A percentile compares a stretch with the other conserved stretches of the same genome.
phyloP scores from a whole-genome alignment of 805 yeast species.

The Saturnispora gosingensis region DNA sequence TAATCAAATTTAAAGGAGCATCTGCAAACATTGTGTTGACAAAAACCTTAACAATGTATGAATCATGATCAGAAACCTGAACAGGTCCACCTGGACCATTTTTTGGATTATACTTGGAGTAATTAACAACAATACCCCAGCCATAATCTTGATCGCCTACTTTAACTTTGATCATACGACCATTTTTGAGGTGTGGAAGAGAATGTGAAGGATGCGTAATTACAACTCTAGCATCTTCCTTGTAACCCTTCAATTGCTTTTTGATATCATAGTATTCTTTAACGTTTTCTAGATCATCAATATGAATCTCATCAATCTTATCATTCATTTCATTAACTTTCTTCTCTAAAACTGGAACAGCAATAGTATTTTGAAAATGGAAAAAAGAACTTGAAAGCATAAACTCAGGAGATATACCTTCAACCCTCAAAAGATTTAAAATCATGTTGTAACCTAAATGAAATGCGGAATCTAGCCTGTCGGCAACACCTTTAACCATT shows the following conservation, averaged over 20 bases:
- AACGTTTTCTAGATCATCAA: constrained; percentile 68
- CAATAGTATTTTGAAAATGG: constrained; percentile 89
- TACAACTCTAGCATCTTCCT: constrained; percentile 67
- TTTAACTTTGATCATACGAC: constrained; percentile 68
- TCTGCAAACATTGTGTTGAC: constrained; percentile 71
- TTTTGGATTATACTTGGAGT: constrained; percentile 37
- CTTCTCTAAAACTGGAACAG: constrained; percentile 78
- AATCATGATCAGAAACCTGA: constrained; percentile 72
- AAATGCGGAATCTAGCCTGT: constrained; percentile 93
- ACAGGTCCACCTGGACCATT: constrained; percentile 47
- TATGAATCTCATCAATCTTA: constrained; percentile 37
- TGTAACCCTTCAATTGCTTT: constrained; percentile 60
- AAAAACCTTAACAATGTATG: constrained; percentile 79
- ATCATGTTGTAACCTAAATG: constrained; percentile 97
- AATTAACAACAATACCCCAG: constrained; percentile 89
- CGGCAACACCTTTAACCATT: constrained; percentile 99
- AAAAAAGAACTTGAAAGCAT: constrained; percentile 91
- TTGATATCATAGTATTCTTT: constrained; percentile 78
- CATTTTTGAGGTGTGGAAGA: constrained; percentile 77
- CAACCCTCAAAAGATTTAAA: constrained; percentile 89
- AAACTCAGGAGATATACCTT: constrained; percentile 96
- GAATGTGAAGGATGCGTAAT: constrained; percentile 87
- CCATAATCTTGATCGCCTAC: constrained; percentile 68
- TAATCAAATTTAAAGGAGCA: constrained; percentile 73
- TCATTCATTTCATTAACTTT: constrained; percentile 46